Percentiles rank a stretch among this genome's conserved stretches.
Conservation (phyloP, 805 yeast species). For the Saccharomycopsis sp. region DNA sequence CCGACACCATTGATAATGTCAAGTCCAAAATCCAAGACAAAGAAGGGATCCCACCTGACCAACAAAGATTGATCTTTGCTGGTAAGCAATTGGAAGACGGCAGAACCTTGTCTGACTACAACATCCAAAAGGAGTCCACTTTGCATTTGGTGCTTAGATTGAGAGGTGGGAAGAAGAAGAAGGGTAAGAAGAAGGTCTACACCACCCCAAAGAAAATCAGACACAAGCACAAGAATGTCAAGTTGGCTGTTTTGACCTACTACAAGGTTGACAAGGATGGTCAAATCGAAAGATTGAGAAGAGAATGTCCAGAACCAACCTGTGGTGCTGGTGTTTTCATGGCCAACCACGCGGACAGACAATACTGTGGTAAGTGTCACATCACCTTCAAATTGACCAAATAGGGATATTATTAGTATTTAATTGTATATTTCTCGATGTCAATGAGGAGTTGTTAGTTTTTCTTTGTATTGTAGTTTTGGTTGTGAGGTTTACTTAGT, state of each 20-base stretch:
- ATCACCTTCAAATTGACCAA: slow-evolving; percentile 62
- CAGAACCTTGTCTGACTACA: slow-evolving; percentile 94
- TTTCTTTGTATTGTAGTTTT: not conserved
- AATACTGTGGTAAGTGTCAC: slow-evolving; percentile 99
- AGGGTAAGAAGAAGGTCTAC: slow-evolving; percentile 99
- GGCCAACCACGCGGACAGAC: slow-evolving; percentile 98
- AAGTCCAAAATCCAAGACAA: slow-evolving; percentile 95
- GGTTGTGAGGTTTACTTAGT: not conserved
- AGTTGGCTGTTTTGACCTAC: slow-evolving; percentile 98
- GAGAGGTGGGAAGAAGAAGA: slow-evolving; percentile 99
- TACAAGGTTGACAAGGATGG: slow-evolving; percentile 99
- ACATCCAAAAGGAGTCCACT: slow-evolving; percentile 97
- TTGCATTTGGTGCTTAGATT: slow-evolving; percentile 93
- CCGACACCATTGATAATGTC: slow-evolving; percentile 96
- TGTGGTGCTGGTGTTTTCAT: slow-evolving; percentile 99
- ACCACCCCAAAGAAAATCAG: slow-evolving; percentile 99
- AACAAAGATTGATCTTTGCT: slow-evolving; percentile 93
- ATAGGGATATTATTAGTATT: slow-evolving; percentile 13
- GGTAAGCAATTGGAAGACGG: slow-evolving; percentile 97
- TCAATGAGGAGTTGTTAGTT: not conserved
- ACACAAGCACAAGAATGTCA: slow-evolving; percentile 99
- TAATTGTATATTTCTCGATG: not conserved
- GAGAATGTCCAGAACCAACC: slow-evolving; percentile 86
- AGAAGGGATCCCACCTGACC: slow-evolving; percentile 97
- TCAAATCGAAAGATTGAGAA: slow-evolving; percentile 96